These are phyloP conservation scores for Candida montana DNA, from an alignment of 805 yeast species.

Conservation along the genomic window DNA sequence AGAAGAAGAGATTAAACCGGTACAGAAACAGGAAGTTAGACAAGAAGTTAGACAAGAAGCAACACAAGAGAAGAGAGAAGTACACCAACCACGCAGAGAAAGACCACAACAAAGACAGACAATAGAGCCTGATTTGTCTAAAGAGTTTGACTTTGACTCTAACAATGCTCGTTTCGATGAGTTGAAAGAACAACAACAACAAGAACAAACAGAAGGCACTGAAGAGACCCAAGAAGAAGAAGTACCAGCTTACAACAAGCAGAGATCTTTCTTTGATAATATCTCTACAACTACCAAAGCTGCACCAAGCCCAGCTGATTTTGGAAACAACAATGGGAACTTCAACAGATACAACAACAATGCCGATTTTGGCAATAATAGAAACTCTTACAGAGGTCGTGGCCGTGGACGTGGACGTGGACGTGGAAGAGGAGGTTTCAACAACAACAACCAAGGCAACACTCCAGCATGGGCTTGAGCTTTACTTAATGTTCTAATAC, in stretches of 20 bases:
- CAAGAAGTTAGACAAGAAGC: constrained; percentile 6
- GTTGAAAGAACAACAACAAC: constrained; percentile 33
- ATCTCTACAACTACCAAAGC: constrained; percentile 61
- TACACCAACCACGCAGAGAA: constrained; percentile 2
- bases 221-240: constrained; percentile 8
- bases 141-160: constrained; percentile 66
- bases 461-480: constrained; percentile 7
- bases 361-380: constrained; percentile 1
- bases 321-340: constrained; percentile 19
- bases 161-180: constrained; percentile 68
- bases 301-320: constrained; percentile 24
- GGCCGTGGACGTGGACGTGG: constrained; percentile 13
- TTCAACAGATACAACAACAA: constrained; percentile 13
- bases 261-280: constrained; percentile 83
- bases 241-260: constrained; percentile 55
- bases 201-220: constrained; percentile 19
- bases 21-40: constrained; percentile 6
- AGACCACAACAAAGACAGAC: background rate
- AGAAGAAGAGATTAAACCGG: constrained; percentile 4
- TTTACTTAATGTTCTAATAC: too few relatives aligned
- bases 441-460: background rate
- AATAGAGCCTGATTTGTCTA: constrained; percentile 35
- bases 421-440: constrained; percentile 6
- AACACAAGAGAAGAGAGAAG: constrained; percentile 7
- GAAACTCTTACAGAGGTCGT: constrained; percentile 11